Evolutionary conservation across 306 rosid species (phyloP), one percentile per base, ranked within the genome.

Genomic region (Potentilla sterilis): DNA sequence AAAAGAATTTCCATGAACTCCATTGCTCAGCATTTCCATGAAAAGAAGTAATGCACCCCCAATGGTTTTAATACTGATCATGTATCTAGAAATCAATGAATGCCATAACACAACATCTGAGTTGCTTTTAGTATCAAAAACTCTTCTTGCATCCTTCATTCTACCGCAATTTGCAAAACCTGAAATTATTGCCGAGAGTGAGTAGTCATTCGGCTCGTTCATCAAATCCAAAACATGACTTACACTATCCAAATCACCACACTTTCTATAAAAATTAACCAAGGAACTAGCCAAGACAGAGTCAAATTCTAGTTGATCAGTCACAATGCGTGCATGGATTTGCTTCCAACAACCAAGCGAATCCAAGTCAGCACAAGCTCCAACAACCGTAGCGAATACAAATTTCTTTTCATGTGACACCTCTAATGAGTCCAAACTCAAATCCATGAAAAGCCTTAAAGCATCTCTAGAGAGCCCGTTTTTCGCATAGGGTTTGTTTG

Each of bases 291-390:
- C 83, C 82, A 90, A 77, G 66, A 85, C 90, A 15, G 82, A 77
- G 82, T 92, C 96, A 48, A 82, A 43, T 62, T 88, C 88, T 37
- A 92, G 48, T 44, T 71, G 73, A 77, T 86, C 89, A 65, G 89
- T 69, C 21, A 88, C 66, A 80, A 87, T 74, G 28, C 87, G 96
- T 0, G 92, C 90, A 69, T 92, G 97, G 47, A 90, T 86, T 82
- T 92, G 97, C 82, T 85, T 92, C 43, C 97, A 96, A 40, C 88
- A 86, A 35, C 67, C 85, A 73, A 86, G 83, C 70, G 89, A 88
- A 67, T 44, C 18, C 81, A 87, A 69, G 61, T 92, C 91, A 58
- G 90, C 86, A 81, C 94, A 90, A 1, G 86, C 91, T 6, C 92
- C 82, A 32, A 92, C 68, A 47, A 81, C 83, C 0, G 96, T 87